Base-by-base conservation (phyloP, 805 yeast genomes). In the Wickerhamiella occidentalis region DNA sequence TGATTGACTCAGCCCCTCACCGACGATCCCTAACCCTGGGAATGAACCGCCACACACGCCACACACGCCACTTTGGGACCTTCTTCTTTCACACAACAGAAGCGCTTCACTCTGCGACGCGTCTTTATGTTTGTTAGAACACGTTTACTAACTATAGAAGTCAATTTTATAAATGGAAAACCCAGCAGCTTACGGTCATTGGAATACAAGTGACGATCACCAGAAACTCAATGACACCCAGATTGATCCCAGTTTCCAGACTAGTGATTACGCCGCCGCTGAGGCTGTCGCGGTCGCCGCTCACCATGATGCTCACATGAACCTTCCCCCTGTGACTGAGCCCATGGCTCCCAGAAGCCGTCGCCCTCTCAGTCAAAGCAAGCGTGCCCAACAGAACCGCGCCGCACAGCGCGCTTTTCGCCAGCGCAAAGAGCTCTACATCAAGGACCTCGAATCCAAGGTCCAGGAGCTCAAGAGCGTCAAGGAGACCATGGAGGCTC, bases 361-460 rank as follows among this genome's bases (percentile, higher is more conserved):
- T 38, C 64, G 76, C 50, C 72, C 74, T 15, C 67, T 81, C 40
- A 73, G 79, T 19, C 74, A 72, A 50, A 77, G 92, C 37, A 85
- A 85, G 64, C 77, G 96, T 54, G 96, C 96, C 1, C 87, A 82
- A 7, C 96, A 88, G 66, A 88, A 88, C 69, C 72, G 96, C 60
- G 80, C 78, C 53, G 96, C 96, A 3, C 96, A 88, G 67, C 77
- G 85, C 56, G 95, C 95, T 7, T 88, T 87, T 67, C 75, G 96
- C 61, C 80, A 79, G 61, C 74, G 96, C 53, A 81, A 84, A 61
- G 95, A 87, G 59, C 74, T 77, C 51, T 80, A 85, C 59, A 78
- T 88, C 55, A 82, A 79, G 64, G 90, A 85, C 45, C 70, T 88
- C 51, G 95, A 88, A 66, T 64, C 69, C 33, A 79, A 80, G 60